Conservation (phyloP, 129 eudicot genomes). For the Chrysanthemum makinoi region DNA sequence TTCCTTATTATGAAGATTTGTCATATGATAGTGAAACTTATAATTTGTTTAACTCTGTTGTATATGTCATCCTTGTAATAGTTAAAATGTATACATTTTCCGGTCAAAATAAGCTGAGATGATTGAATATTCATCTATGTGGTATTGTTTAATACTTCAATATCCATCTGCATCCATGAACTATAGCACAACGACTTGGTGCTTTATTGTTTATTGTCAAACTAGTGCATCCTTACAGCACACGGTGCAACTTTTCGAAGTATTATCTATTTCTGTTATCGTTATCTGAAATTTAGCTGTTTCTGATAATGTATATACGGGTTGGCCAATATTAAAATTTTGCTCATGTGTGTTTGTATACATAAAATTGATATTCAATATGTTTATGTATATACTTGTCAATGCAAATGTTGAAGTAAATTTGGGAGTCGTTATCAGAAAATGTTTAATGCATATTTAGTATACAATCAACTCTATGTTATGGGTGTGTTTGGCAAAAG, state of each 20-base stretch:
- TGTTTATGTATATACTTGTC: too few species aligned
- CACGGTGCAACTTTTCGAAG: background rate
- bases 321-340: background rate
- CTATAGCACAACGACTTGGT: slow-evolving; percentile 9
- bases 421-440: too few species aligned
- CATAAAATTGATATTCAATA: background rate
- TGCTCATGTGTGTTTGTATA: background rate
- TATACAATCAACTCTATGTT: slow-evolving; percentile 3
- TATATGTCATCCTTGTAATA: background rate
- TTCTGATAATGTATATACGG: background rate
- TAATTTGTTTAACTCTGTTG: slow-evolving; percentile 3
- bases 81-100: background rate
- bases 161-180: slow-evolving; percentile 1
- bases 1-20: background rate
- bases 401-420: too few species aligned
- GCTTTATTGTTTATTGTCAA: background rate
- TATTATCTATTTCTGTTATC: background rate
- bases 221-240: background rate
- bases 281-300: background rate
- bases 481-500: too few species aligned
- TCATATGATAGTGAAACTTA: background rate
- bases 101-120: background rate
- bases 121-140: slow-evolving; percentile 6
- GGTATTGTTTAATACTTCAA: background rate
- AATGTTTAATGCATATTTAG: too few species aligned